Evolutionary conservation across 768 basidiomycete genomes (phyloP), one percentile per base, ranked within the genome.

Genomic region (Chiua virens): DNA sequence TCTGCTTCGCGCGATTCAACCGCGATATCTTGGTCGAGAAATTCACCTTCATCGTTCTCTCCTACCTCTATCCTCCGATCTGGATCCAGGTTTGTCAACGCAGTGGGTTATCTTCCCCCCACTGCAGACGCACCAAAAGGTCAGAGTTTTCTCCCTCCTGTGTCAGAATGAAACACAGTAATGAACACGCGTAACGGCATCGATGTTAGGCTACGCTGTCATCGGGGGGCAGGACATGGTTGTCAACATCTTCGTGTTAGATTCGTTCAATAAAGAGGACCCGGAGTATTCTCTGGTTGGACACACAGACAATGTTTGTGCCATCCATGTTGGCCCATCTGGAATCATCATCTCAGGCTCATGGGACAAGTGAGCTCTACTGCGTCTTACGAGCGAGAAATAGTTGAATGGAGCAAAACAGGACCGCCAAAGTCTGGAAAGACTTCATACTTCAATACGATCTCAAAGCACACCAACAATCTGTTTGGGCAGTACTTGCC

Each of bases 351-450:
- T 97, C 50, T 95, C 92, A 8, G 97, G 97, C 18, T 96, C 92
- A 38, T 99, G 97, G 97, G 97, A 98, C 73, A 89, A 80, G 96
- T 96, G 61, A 70, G 82, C 71, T 11, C 15, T 45, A 37, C 41
- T 41, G 45, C 34, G 10, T 40, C 36, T 42, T 27, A 22, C n/a
- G 30, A 28, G 22, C 13, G 21, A 10, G 28, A 30, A 45, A 32
- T 20, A n/a, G 36, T 45, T 55, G 10, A 37, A 42, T n/a, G 10
- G 38, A 49, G 35, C 36, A 36, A 45, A 51, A 27, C 62, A 98
- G 95, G 66, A 92, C 96, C 2, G 96, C 93, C 32, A 92, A 92
- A 71, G 87, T 99, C 3, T 98, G 94, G 93, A 85, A 83, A 68
- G 77, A 88, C 61, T 93, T 89, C 68, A 68, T 81, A 51, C 70